Percentiles rank a stretch among this genome's conserved stretches.
phyloP scores from a whole-genome alignment of 2,329 filamentous ascomycete genomes.

The Zelopaecilomyces penicillatus region DNA sequence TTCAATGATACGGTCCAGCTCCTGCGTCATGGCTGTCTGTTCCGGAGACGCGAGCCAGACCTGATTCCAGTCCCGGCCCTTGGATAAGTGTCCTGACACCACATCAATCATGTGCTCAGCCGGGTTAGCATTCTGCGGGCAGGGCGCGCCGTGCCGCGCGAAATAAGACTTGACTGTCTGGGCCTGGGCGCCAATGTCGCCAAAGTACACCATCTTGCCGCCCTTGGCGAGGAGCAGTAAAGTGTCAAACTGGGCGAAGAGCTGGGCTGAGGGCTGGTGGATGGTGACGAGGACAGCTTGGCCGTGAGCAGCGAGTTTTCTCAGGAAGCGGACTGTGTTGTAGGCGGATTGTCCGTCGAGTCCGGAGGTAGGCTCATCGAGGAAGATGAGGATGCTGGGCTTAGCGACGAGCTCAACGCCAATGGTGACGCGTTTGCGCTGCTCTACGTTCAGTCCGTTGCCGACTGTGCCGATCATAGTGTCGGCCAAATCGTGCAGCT shows the following conservation, averaged over 20 bases:
- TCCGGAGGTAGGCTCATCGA: conserved; percentile 56
- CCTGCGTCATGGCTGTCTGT: conserved; percentile 43
- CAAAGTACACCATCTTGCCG: conserved; percentile 60
- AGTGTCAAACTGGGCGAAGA: conserved; percentile 60
- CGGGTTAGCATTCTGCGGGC: conserved; percentile 55
- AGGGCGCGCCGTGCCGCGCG: conserved; percentile 54
- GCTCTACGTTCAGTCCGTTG: conserved; percentile 42
- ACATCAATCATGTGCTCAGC: conserved; percentile 68
- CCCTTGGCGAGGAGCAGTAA: conserved; percentile 57
- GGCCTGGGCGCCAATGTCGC: conserved; percentile 52
- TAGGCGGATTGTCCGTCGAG: conserved; percentile 62
- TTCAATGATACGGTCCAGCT: conserved; percentile 55
- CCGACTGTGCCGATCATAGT: conserved; percentile 44
- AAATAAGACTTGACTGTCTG: conserved; percentile 55
- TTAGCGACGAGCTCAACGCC: conserved; percentile 55
- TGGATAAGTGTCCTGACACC: conserved; percentile 40
- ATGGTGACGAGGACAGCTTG: conserved; percentile 64
- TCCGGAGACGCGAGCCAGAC: conserved; percentile 61
- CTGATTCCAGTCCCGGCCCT: conserved; percentile 54
- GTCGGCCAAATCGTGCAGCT: conserved; percentile 39
- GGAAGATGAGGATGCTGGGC: conserved; percentile 50
- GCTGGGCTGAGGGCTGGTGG: conserved; percentile 58
- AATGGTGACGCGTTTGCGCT: conserved; percentile 49
- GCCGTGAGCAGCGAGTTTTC: conserved; percentile 56
- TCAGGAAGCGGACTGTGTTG: conserved; percentile 56